Percentiles rank a stretch among this genome's conserved stretches.
Conservation (phyloP, 2,329 filamentous ascomycete species). For the Triangularia setosa region DNA sequence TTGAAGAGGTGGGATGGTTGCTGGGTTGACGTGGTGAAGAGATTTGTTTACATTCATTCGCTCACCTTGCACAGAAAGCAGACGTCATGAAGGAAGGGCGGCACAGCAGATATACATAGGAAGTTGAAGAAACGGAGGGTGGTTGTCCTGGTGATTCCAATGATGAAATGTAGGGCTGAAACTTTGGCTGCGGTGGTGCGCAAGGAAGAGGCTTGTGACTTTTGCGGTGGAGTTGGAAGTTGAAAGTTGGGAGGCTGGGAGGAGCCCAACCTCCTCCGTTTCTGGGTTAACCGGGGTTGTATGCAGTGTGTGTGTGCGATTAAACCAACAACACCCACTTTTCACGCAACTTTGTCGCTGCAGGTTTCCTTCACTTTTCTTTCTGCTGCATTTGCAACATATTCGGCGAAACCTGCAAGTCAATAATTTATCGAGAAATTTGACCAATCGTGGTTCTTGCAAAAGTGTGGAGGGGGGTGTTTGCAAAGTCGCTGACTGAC, state of each 20-base stretch:
- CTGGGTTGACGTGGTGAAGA: neutral
- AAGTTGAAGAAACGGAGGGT: neutral
- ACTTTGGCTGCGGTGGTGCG: neutral
- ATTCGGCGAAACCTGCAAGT: neutral
- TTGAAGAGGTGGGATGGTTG: neutral
- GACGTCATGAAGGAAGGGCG: too few relatives aligned
- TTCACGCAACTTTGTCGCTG: neutral
- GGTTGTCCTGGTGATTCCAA: neutral
- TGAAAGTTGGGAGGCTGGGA: neutral
- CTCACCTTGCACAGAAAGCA: too few relatives aligned
- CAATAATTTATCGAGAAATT: neutral
- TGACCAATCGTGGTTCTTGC: neutral
- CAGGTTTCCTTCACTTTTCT: neutral
- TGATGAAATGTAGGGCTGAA: neutral
- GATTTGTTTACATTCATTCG: neutral
- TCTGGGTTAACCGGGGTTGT: conserved; percentile 25
- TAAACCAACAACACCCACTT: conserved; percentile 7
- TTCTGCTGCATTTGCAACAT: neutral
- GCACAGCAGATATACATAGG: neutral
- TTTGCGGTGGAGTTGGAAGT: neutral
- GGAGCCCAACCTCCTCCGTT: conserved; percentile 23
- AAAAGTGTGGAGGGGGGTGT: neutral
- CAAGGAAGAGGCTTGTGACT: neutral
- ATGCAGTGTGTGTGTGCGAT: neutral
- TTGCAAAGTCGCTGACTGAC: neutral